Base-by-base conservation (phyloP, 768 basidiomycete species). In the Obba rivulosa region DNA sequence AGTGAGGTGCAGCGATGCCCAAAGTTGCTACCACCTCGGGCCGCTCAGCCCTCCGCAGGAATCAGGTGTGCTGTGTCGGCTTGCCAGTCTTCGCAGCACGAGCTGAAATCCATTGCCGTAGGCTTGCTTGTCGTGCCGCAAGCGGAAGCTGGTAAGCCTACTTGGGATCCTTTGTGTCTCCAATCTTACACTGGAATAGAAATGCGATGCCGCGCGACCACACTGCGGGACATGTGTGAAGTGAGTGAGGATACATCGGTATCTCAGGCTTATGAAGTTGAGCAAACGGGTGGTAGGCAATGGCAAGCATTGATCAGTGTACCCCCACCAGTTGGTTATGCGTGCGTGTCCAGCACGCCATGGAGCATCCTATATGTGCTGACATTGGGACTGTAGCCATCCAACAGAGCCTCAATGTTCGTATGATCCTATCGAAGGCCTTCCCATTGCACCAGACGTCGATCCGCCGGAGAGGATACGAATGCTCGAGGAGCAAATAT, bases 171-270 rank as follows among this genome's bases (percentile, higher is more conserved):
- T 18, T 34, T 53, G 45, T 51, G 48, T 43, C n/a, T n/a, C n/a
- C n/a, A n/a, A n/a, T n/a, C n/a, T n/a, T n/a, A n/a, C n/a, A n/a
- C n/a, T n/a, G n/a, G n/a, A n/a, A n/a, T n/a, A 92, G 88, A 91
- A 90, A 85, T 92, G 89, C 56, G 89, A 92, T 66, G 89, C 89
- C 36, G 77, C 83, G 36, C 83, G 90, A 53, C 89, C 89, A 11
- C 87, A 91, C 63, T 92, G 89, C 62, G 76, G 80, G 36, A 90
- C 89, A 45, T 92, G 89, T 58, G 78, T 88, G 51, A 90, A 85
- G 87, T 88, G 57, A 59, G 81, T 74, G 16, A 34, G 31, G 17
- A 10, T 4, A 36, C 20, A 18, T 4, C 37, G 39, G 4, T 40
- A 1, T 20, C 28, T 31, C 28, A 1, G 16, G 37, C 31, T 17